A percentile compares a stretch with the other conserved stretches of the same genome.
Evolutionary conservation across 1,284 basidiomycete species (phyloP).

Genomic region (Naganishia cerealis): DNA sequence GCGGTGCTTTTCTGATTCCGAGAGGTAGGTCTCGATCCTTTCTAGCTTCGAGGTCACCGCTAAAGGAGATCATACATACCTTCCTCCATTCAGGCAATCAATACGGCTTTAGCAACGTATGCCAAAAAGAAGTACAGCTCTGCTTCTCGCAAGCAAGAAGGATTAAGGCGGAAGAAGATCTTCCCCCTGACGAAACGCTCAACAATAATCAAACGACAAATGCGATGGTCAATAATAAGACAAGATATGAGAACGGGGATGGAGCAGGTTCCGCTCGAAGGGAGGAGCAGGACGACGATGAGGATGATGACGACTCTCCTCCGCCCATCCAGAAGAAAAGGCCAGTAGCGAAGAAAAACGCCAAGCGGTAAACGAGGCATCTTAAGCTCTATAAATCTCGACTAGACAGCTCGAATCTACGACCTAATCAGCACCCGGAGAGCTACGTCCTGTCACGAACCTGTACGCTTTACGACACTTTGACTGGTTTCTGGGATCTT

Average conservation of each 20-base stretch:
- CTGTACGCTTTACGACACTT: neutral
- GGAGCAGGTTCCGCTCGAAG: conserved; percentile 9
- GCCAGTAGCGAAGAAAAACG: conserved; percentile 16
- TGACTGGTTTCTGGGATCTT: neutral
- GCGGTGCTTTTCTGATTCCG: conserved; percentile 86
- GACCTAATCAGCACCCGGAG: neutral
- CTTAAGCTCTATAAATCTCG: neutral
- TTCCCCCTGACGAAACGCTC: conserved; percentile 34
- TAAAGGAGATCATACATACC: neutral
- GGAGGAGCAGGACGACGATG: conserved; percentile 28
- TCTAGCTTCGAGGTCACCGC: neutral
- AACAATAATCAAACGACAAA: conserved; percentile 32
- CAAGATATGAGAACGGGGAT: conserved; percentile 24
- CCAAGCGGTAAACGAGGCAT: neutral
- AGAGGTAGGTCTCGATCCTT: conserved; percentile 62
- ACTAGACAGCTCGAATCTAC: neutral
- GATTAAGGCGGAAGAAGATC: conserved; percentile 56
- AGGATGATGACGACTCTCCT: conserved; percentile 32
- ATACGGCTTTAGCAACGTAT: conserved; percentile 86
- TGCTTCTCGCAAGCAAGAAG: conserved; percentile 93
- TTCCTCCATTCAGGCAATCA: conserved; percentile 67
- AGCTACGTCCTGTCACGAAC: neutral
- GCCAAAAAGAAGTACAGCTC: conserved; percentile 72
- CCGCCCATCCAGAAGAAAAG: conserved; percentile 24
- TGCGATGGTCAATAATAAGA: conserved; percentile 8